phyloP scores from a whole-genome alignment of 805 yeast species.

The Ogataea minuta region DNA sequence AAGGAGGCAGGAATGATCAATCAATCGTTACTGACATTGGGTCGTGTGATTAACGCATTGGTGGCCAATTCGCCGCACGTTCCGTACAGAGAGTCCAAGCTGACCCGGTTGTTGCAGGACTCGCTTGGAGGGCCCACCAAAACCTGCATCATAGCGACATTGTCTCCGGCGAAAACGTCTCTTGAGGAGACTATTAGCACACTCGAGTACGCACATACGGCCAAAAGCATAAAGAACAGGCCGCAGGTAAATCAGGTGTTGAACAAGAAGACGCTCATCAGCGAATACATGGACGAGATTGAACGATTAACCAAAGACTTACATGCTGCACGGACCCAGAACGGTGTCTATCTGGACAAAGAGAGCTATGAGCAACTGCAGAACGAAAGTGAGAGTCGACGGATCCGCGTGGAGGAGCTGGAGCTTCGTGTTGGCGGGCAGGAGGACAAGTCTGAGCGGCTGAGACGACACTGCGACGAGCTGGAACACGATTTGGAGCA shows the following conservation, averaged over 20 bases:
- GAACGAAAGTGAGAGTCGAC: slow-evolving; percentile 49
- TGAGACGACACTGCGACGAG: slow-evolving; percentile 40
- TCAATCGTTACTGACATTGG: slow-evolving; percentile 77
- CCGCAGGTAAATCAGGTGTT: slow-evolving; percentile 65
- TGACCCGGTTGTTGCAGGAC: slow-evolving; percentile 75
- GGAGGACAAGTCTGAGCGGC: slow-evolving; percentile 44
- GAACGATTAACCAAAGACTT: slow-evolving; percentile 59
- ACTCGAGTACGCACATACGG: slow-evolving; percentile 82
- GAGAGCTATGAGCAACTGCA: slow-evolving; percentile 43
- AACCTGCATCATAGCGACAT: slow-evolving; percentile 82
- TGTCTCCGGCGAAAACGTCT: slow-evolving; percentile 76
- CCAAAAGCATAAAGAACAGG: slow-evolving; percentile 72
- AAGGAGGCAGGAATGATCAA: slow-evolving; percentile 89
- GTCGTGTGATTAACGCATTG: slow-evolving; percentile 74
- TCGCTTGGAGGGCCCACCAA: slow-evolving; percentile 87
- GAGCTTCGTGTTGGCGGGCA: slow-evolving; percentile 45
- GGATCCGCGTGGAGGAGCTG: slow-evolving; percentile 49
- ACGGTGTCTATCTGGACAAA: slow-evolving; percentile 62
- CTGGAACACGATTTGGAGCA: slow-evolving; percentile 14
- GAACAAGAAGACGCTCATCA: slow-evolving; percentile 54
- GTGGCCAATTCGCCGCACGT: slow-evolving; percentile 65
- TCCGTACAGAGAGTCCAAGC: slow-evolving; percentile 82
- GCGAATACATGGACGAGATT: slow-evolving; percentile 54
- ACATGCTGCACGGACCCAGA: slow-evolving; percentile 58
- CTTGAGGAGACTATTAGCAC: slow-evolving; percentile 85